Evolutionary conservation across 2,329 filamentous ascomycete genomes (phyloP).

Genomic region (Salinomyces thailandicus): DNA sequence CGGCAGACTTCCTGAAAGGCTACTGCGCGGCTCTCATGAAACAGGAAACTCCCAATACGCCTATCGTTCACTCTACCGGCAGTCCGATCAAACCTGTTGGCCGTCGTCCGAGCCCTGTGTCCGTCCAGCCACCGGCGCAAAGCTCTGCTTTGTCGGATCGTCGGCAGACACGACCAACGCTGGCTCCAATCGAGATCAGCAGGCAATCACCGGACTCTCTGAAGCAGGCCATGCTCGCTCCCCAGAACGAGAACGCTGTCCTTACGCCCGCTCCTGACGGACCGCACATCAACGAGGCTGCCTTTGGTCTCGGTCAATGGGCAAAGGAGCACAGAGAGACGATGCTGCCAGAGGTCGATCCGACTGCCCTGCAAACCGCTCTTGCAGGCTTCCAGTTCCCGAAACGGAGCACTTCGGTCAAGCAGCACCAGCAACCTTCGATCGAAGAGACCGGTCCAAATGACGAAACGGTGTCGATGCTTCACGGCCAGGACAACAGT

Average conservation of each 20-base stretch:
- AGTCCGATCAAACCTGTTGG: slow-evolving; percentile 16
- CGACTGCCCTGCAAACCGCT: background rate
- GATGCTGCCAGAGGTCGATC: slow-evolving; percentile 4
- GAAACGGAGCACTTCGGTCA: slow-evolving; percentile 11
- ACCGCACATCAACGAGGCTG: slow-evolving; percentile 15
- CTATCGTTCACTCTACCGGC: slow-evolving; percentile 11
- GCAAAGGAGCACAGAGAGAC: slow-evolving; percentile 14
- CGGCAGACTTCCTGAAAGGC: slow-evolving; percentile 22
- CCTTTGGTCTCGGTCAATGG: slow-evolving; percentile 24
- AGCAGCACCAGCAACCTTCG: slow-evolving; percentile 7
- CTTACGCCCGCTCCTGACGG: slow-evolving; percentile 21
- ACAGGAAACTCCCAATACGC: slow-evolving; percentile 9
- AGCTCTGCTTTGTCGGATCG: slow-evolving; percentile 8
- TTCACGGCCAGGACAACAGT: background rate
- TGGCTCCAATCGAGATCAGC: slow-evolving; percentile 15
- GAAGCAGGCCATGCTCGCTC: slow-evolving; percentile 23
- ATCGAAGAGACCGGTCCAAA: slow-evolving; percentile 3
- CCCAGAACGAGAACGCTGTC: slow-evolving; percentile 25
- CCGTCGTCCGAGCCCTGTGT: slow-evolving; percentile 17
- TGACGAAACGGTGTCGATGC: background rate
- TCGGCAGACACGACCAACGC: background rate
- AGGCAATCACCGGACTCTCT: slow-evolving; percentile 19
- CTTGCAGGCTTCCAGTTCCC: slow-evolving; percentile 15
- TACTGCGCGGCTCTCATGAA: slow-evolving; percentile 26
- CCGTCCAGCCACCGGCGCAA: slow-evolving; percentile 7